Evolutionary conservation across 108 stramenopile genomes (phyloP).

Genomic region (Conticribra weissflogii): DNA sequence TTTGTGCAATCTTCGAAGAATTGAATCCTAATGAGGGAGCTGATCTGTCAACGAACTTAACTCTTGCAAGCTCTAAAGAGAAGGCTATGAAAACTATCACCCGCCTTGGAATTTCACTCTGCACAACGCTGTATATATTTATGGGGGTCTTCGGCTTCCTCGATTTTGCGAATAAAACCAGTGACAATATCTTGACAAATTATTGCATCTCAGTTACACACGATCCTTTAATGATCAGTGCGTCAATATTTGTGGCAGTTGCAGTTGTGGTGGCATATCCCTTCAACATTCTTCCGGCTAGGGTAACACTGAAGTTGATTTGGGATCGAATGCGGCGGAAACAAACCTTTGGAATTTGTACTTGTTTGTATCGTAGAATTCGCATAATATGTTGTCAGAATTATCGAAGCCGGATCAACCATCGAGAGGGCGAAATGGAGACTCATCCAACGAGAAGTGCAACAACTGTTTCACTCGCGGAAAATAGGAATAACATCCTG

Average conservation of each 20-base stretch:
- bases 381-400: neutral
- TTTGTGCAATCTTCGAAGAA: slow-evolving; percentile 77
- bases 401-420: neutral
- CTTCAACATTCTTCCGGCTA: slow-evolving; percentile 80
- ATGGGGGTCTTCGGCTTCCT: slow-evolving; percentile 60
- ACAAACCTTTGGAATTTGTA: slow-evolving; percentile 6
- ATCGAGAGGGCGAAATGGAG: neutral
- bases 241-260: slow-evolving; percentile 69
- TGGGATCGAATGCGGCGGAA: slow-evolving; percentile 31
- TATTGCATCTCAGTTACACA: slow-evolving; percentile 51
- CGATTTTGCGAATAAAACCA: slow-evolving; percentile 60
- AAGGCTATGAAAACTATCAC: slow-evolving; percentile 23
- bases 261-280: slow-evolving; percentile 84
- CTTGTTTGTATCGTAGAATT: neutral
- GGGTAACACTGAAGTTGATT: slow-evolving; percentile 67
- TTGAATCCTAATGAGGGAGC: slow-evolving; percentile 23
- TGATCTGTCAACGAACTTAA: slow-evolving; percentile 1
- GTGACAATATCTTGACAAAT: slow-evolving; percentile 69
- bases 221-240: slow-evolving; percentile 61
- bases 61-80: slow-evolving; percentile 9
- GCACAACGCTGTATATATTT: slow-evolving; percentile 54
- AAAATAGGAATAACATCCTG: neutral
- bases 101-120: slow-evolving; percentile 34
- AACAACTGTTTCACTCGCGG: neutral
- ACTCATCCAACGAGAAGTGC: neutral